A percentile compares a stretch with the other conserved stretches of the same genome.
phyloP scores from a whole-genome alignment of 352 stramenopile species.

The Phytophthora meadii region DNA sequence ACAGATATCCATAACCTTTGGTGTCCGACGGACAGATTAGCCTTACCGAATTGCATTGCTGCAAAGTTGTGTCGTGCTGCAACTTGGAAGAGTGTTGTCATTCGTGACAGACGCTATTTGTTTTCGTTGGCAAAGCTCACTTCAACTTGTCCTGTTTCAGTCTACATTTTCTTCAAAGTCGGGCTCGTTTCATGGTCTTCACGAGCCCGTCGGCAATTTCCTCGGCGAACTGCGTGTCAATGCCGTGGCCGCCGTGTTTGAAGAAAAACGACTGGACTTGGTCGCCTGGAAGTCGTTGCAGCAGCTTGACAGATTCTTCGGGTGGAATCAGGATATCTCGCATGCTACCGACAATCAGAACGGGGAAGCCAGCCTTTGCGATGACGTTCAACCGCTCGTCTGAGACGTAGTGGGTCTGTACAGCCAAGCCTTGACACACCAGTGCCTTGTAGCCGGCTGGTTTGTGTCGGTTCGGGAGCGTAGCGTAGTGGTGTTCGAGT shows the following conservation, averaged over 20 bases:
- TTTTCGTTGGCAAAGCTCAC: background rate
- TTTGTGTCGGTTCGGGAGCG: constrained; percentile 24
- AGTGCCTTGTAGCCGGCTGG: constrained; percentile 35
- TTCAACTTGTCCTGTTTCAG: constrained; percentile 23
- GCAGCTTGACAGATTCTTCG: constrained; percentile 35
- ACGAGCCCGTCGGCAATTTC: constrained; percentile 36
- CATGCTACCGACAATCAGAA: constrained; percentile 50
- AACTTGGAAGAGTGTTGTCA: background rate
- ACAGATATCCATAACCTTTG: background rate
- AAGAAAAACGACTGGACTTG: constrained; percentile 40
- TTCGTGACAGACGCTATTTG: background rate
- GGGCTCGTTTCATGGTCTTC: constrained; percentile 31
- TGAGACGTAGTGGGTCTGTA: constrained; percentile 53
- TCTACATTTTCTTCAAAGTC: constrained; percentile 14
- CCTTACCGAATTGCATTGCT: too few relatives aligned
- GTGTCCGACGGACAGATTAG: constrained; percentile 12
- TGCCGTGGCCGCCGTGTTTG: constrained; percentile 36
- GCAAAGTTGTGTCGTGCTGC: too few relatives aligned
- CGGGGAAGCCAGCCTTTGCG: constrained; percentile 43
- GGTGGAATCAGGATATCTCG: constrained; percentile 51
- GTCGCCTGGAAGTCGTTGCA: constrained; percentile 19
- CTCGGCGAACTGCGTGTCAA: constrained; percentile 38
- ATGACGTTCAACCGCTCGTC: constrained; percentile 49
- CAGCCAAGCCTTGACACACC: constrained; percentile 36
- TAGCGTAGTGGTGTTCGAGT: constrained; percentile 28